These are phyloP conservation scores for Solanum boliviense DNA, from an alignment of 257 asterid genomes.

Conservation along the genomic window DNA sequence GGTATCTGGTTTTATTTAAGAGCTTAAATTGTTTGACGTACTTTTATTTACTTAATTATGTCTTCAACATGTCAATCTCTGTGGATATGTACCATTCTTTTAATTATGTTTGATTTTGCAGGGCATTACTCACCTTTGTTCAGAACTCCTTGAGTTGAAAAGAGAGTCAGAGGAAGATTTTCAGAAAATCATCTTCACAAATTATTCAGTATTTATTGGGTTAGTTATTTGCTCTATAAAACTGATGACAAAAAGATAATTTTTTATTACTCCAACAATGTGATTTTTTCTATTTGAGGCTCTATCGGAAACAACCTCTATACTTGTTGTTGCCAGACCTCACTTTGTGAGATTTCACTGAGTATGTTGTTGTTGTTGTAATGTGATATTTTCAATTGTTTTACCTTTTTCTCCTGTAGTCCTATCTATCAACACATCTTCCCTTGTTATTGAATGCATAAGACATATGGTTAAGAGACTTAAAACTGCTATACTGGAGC, in stretches of 20 bases:
- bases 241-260: background rate
- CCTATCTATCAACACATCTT: background rate
- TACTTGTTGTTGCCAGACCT: background rate
- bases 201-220: conserved; percentile 55
- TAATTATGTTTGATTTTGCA: conserved; percentile 2
- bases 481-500: background rate
- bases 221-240: conserved; percentile 12
- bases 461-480: background rate
- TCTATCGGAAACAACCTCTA: background rate
- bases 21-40: background rate
- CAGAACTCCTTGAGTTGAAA: conserved; percentile 73
- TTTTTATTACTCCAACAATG: background rate
- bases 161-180: conserved; percentile 62
- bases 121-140: conserved; percentile 78
- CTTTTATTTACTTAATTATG: background rate
- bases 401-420: background rate
- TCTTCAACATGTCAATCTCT: background rate
- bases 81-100: background rate
- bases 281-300: background rate
- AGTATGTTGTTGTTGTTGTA: background rate
- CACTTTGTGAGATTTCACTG: background rate
- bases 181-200: conserved; percentile 49
- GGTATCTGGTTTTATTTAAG: background rate
- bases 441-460: background rate
- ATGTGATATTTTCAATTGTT: background rate